Evolutionary conservation across 805 yeast genomes (phyloP).

Genomic region (Tetrapisispora pingtungensis): DNA sequence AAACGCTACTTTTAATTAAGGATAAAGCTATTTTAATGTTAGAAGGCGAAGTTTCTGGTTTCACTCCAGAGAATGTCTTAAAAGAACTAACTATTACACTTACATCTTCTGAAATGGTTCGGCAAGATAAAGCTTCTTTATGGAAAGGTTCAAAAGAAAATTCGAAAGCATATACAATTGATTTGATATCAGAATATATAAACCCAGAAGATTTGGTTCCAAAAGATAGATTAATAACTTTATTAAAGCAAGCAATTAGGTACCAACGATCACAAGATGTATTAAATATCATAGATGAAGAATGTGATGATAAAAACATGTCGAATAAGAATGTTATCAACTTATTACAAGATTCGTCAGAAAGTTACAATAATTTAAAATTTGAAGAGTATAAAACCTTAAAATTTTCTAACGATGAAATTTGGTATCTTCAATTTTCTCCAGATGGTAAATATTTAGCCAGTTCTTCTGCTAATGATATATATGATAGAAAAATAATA

Average conservation of each 20-base stretch:
- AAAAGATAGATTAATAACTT: slow-evolving; percentile 38
- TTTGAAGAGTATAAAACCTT: slow-evolving; percentile 15
- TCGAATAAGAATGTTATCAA: slow-evolving; percentile 5
- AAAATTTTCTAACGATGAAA: slow-evolving; percentile 55
- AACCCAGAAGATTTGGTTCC: slow-evolving; percentile 48
- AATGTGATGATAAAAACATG: slow-evolving; percentile 9
- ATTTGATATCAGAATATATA: slow-evolving; percentile 36
- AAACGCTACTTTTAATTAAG: slow-evolving; percentile 8
- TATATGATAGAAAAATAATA: slow-evolving; percentile 40
- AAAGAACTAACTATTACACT: slow-evolving; percentile 25
- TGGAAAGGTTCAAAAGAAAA: slow-evolving; percentile 25
- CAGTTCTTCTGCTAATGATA: slow-evolving; percentile 53
- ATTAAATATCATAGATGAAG: slow-evolving; percentile 27
- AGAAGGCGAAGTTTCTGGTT: slow-evolving; percentile 5
- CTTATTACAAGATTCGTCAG: slow-evolving; percentile 10
- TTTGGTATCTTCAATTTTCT: slow-evolving; percentile 75
- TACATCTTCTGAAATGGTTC: slow-evolving; percentile 18
- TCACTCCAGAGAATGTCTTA: slow-evolving; percentile 23
- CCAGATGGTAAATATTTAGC: slow-evolving; percentile 68
- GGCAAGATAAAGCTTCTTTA: slow-evolving; percentile 16
- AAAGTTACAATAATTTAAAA: slow-evolving; percentile 6
- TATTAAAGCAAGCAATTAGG: slow-evolving; percentile 42
- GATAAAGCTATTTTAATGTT: slow-evolving; percentile 6
- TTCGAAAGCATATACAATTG: slow-evolving; percentile 35
- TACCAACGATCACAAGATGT: slow-evolving; percentile 35